Conservation (phyloP, 2,329 filamentous ascomycete species). For the Triangularia setosa region DNA sequence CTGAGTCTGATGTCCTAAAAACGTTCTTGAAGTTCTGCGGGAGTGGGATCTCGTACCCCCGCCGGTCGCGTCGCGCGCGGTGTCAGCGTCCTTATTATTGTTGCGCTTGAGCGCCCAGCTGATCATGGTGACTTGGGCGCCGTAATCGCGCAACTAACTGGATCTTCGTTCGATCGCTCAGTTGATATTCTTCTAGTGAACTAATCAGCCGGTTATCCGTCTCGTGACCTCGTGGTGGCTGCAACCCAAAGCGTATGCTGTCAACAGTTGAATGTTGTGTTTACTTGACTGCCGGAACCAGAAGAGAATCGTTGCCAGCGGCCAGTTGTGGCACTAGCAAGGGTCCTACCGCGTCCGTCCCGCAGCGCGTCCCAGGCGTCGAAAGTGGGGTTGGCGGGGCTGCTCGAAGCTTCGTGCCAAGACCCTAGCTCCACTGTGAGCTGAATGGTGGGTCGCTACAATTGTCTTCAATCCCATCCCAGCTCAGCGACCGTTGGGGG, state of each 20-base stretch:
- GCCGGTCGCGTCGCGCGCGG: slow-evolving; percentile 35
- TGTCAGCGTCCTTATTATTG: slow-evolving; percentile 29
- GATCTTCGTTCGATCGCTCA: neutral
- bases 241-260: neutral
- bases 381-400: neutral
- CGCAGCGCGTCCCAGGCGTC: slow-evolving; percentile 4
- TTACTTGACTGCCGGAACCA: slow-evolving; percentile 20
- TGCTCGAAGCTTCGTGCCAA: neutral
- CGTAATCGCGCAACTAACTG: neutral
- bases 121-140: slow-evolving; percentile 42
- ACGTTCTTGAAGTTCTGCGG: neutral
- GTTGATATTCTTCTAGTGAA: neutral
- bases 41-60: neutral
- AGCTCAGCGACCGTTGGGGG: neutral
- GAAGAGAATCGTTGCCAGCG: slow-evolving; percentile 14
- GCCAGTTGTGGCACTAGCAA: neutral
- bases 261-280: slow-evolving; percentile 9
- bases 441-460: neutral
- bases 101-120: slow-evolving; percentile 55
- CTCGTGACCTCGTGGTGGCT: neutral
- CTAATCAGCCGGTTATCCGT: neutral
- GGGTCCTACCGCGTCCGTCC: neutral
- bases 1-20: slow-evolving; percentile 1
- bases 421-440: neutral
- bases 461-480: neutral